phyloP scores from a whole-genome alignment of 306 rosid genomes.

The Luffa acutangula region DNA sequence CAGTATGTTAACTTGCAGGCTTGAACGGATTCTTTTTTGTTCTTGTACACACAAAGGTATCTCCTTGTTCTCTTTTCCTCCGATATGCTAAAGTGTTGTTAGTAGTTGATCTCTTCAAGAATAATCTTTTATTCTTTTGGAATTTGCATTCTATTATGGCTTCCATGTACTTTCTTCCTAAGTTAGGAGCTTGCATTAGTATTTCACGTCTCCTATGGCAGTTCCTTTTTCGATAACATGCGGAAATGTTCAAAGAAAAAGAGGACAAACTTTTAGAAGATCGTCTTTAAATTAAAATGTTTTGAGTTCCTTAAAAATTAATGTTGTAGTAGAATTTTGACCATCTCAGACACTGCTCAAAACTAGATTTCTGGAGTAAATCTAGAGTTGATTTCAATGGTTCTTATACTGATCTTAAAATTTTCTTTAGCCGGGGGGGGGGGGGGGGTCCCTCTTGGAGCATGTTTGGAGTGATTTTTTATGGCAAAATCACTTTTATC shows the following conservation, averaged over 20 bases:
- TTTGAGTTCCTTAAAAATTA: background rate
- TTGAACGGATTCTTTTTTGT: background rate
- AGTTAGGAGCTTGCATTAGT: background rate
- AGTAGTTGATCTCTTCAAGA: background rate
- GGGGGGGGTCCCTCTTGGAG: background rate
- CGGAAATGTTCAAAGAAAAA: background rate
- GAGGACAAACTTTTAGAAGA: background rate
- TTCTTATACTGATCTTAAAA: background rate
- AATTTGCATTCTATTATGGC: background rate
- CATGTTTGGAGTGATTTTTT: too few species aligned
- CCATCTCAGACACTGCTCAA: background rate
- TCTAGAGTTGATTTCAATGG: background rate
- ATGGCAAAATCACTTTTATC: too few species aligned
- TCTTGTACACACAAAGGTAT: conserved; percentile 4
- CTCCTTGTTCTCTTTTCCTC: background rate
- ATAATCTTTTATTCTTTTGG: conserved; percentile 2
- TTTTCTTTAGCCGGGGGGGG: background rate
- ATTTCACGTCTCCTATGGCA: background rate
- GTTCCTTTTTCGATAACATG: background rate
- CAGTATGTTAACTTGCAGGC: background rate
- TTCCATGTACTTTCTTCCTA: background rate
- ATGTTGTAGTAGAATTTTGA: background rate
- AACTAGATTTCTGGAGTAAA: background rate
- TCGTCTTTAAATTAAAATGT: background rate
- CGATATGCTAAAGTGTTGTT: background rate